Base-by-base conservation (phyloP, 2,329 filamentous ascomycete genomes). In the Fusarium graminum region DNA sequence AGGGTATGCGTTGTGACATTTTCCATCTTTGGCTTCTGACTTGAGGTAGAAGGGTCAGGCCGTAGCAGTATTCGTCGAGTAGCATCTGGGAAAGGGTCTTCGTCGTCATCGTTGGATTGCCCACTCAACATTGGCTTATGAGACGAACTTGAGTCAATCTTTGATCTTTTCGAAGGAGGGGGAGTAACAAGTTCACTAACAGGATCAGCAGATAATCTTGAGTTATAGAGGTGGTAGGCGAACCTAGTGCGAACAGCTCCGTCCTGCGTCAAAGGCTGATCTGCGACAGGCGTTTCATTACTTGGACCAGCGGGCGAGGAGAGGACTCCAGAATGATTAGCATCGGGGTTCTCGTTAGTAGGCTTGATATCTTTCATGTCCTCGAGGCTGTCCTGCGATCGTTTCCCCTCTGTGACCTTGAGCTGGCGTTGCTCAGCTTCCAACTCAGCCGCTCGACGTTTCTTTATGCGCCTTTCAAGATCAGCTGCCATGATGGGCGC, bases 401-500 rank as follows among this genome's bases (percentile, higher is more conserved):
- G 69, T 39, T 75, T 77, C 10, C 61, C 69, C 12, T 55, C 52
- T 13, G 32, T 41, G 8, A 61, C 55, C 30, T 56, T 45, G 12
- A 53, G 65, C 30, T 52, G 65, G 32, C 61, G 65, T 8, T 69
- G 61, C 34, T 63, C 54, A 19, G 49, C 70, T 49, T 64, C 63
- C 36, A 63, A 52, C 43, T 73, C 60, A 17, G 65, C 57, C 50
- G 69, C 67, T 30, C 59, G 63, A 28, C 72, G 72, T 56, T 67
- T 73, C 55, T 64, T 56, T 45, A 67, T 25, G n/a, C 70, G 69
- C 42, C 76, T 72, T 65, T 80, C 74, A 36, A 74, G 76, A 30
- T 83, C 79, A n/a, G 80, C 79, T 52, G 78, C 72, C 30, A 82
- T 72, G 34, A 79, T 76, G 7, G 80, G 78, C 49, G 82, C 84